Evolutionary conservation across 1,139 yeast species (phyloP), one percentile per base, ranked within the genome.

Genomic region (Hemisphaericaspora subhashii): DNA sequence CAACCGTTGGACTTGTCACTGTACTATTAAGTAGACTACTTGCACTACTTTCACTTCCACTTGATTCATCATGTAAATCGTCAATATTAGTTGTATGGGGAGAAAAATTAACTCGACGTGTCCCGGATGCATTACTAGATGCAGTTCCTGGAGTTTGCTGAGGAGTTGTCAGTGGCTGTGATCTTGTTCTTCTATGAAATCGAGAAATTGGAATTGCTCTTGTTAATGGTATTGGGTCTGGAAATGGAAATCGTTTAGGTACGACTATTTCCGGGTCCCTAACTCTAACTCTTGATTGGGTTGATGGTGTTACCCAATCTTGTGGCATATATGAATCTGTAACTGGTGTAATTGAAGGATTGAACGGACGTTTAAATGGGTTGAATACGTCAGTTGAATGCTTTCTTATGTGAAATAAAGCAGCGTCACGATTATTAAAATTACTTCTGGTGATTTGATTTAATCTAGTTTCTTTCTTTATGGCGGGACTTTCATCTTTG

Each of bases 271-370:
- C 45, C 2, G 69, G 69, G 24, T 64, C 66, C 30, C 52, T 42
- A 2, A 47, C 40, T 4, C 36, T 33, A 0, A 50, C 47, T 15
- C 50, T 15, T 33, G 34, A 13, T 39, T 36, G 33, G 36, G 50
- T 40, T 10, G 43, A 41, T 2, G 68, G 64, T 9, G 58, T 58
- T 5, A 66, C 66, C 68, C 72, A 66, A 35, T 51, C 55, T 41
- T 70, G 74, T n/a, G 55, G 61, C 55, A 68, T 61, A 39, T 54
- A 61, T 6, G 69, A 58, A 45, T 70, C 76, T 1, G 74, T 68
- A 30, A 70, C 58, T 3, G 77, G 74, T 1, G 74, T 66, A n/a
- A 69, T 56, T 2, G 56, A 29, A 4, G 74, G 69, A 41, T 62
- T 63, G 44, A 56, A 59, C 0, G 74, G 69, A 33, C 71, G 54